Evolutionary conservation across 2,329 filamentous ascomycete species (phyloP).

Genomic region (Calonectria pauciramosa): DNA sequence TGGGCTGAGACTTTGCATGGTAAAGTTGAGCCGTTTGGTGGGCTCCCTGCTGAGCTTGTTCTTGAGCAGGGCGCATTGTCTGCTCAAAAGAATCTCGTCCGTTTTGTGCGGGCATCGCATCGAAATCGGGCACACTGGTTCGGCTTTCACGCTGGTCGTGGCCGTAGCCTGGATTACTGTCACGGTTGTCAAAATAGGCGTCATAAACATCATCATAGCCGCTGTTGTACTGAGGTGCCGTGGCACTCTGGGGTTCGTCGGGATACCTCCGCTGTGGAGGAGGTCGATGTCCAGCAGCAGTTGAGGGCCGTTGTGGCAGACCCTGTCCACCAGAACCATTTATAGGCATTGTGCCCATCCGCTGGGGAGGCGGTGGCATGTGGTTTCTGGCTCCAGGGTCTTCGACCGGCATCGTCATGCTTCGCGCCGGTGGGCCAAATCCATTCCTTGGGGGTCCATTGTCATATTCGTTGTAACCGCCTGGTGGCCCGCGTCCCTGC

Average conservation of each 20-base stretch:
- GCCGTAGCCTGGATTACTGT: slow-evolving; percentile 44
- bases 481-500: slow-evolving; percentile 46
- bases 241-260: slow-evolving; percentile 54
- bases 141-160: slow-evolving; percentile 37
- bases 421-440: slow-evolving; percentile 68
- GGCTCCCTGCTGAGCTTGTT: slow-evolving; percentile 63
- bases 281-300: slow-evolving; percentile 65
- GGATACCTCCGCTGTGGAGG: slow-evolving; percentile 67
- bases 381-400: slow-evolving; percentile 58
- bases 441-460: slow-evolving; percentile 52
- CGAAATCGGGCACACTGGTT: slow-evolving; percentile 58
- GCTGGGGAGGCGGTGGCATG: slow-evolving; percentile 50
- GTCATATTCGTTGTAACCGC: slow-evolving; percentile 45
- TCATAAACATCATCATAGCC: slow-evolving; percentile 67
- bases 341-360: slow-evolving; percentile 61
- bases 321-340: slow-evolving; percentile 60
- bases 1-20: slow-evolving; percentile 76
- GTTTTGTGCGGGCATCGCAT: slow-evolving; percentile 52
- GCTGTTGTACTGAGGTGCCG: slow-evolving; percentile 50
- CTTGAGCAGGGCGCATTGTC: slow-evolving; percentile 56
- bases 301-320: slow-evolving; percentile 67
- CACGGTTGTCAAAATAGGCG: slow-evolving; percentile 63
- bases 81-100: slow-evolving; percentile 62
- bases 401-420: slow-evolving; percentile 72
- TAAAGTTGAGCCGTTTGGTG: slow-evolving; percentile 67